phyloP scores from a whole-genome alignment of 441 rosid genomes.

The Populus trichocarpa region DNA sequence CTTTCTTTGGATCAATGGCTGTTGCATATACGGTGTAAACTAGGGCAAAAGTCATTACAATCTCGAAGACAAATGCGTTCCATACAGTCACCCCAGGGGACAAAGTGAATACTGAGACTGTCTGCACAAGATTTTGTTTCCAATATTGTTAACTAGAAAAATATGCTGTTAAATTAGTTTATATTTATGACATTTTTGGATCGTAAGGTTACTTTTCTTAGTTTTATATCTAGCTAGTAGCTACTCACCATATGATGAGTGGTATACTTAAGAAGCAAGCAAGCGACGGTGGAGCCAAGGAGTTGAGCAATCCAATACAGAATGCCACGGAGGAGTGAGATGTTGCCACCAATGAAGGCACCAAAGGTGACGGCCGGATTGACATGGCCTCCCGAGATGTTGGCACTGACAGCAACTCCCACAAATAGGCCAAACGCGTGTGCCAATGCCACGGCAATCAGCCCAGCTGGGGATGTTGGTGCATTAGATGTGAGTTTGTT shows the following conservation, averaged over 20 bases:
- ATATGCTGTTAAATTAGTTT: background rate
- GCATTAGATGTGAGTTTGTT: slow-evolving; percentile 61
- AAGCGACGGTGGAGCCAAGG: slow-evolving; percentile 61
- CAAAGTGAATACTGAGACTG: slow-evolving; percentile 46
- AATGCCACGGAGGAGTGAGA: slow-evolving; percentile 59
- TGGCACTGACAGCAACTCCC: slow-evolving; percentile 56
- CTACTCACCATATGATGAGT: slow-evolving; percentile 47
- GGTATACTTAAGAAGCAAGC: slow-evolving; percentile 55
- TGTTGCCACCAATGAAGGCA: slow-evolving; percentile 69
- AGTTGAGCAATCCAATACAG: slow-evolving; percentile 74
- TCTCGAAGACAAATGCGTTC: slow-evolving; percentile 68
- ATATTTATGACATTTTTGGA: too few relatives aligned
- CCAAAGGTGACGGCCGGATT: slow-evolving; percentile 83
- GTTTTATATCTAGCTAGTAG: background rate
- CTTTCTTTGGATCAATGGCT: slow-evolving; percentile 66
- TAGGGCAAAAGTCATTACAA: slow-evolving; percentile 72
- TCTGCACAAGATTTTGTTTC: slow-evolving; percentile 24
- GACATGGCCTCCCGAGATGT: slow-evolving; percentile 75
- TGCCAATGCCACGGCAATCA: slow-evolving; percentile 57
- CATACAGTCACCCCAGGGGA: slow-evolving; percentile 54
- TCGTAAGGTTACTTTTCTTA: too few relatives aligned
- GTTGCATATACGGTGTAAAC: slow-evolving; percentile 84
- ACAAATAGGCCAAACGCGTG: slow-evolving; percentile 65
- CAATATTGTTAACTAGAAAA: background rate
- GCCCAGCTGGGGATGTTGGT: slow-evolving; percentile 55